Percentiles rank a stretch among this genome's conserved stretches.
Evolutionary conservation across 805 yeast species (phyloP).

Genomic region (Ascoidea asiatica): DNA sequence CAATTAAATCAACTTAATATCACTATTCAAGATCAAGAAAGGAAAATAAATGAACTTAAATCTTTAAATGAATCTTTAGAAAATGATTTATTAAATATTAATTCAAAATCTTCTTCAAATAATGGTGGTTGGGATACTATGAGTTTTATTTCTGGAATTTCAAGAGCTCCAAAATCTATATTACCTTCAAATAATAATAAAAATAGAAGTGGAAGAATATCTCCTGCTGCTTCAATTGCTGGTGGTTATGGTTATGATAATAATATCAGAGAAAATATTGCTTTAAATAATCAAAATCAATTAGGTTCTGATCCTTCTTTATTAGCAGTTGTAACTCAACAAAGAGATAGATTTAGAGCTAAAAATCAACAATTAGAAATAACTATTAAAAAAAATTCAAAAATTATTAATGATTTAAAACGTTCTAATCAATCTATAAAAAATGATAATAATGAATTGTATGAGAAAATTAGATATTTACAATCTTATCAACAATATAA

Average conservation of each 20-base stretch:
- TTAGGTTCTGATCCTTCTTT: slow-evolving; percentile 31
- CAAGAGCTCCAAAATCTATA: slow-evolving; percentile 21
- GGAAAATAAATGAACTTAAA: slow-evolving; percentile 28
- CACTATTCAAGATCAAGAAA: slow-evolving; percentile 19
- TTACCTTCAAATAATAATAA: slow-evolving; percentile 39
- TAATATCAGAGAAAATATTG: slow-evolving; percentile 1
- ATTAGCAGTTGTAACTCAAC: slow-evolving; percentile 82
- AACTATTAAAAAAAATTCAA: slow-evolving; percentile 48
- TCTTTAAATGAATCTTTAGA: slow-evolving; percentile 52
- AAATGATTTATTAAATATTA: slow-evolving; percentile 51
- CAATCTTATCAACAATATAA: slow-evolving; percentile 31
- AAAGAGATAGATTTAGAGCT: slow-evolving; percentile 85
- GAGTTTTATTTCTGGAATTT: slow-evolving; percentile 52
- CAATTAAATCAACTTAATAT: slow-evolving; percentile 27
- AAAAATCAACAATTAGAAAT: slow-evolving; percentile 75
- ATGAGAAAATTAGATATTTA: slow-evolving; percentile 62
- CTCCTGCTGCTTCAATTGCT: slow-evolving; percentile 22
- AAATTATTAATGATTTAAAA: slow-evolving; percentile 43
- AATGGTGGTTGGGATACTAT: slow-evolving; percentile 44
- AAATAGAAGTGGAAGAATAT: slow-evolving; percentile 21
- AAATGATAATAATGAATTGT: slow-evolving; percentile 63
- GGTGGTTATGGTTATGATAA: slow-evolving; percentile 12
- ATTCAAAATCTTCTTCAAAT: slow-evolving; percentile 25
- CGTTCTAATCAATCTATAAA: slow-evolving; percentile 51
- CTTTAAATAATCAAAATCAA: not conserved